Base-by-base conservation (phyloP, 106 monocot genomes). In the Cymbidium sinense region DNA sequence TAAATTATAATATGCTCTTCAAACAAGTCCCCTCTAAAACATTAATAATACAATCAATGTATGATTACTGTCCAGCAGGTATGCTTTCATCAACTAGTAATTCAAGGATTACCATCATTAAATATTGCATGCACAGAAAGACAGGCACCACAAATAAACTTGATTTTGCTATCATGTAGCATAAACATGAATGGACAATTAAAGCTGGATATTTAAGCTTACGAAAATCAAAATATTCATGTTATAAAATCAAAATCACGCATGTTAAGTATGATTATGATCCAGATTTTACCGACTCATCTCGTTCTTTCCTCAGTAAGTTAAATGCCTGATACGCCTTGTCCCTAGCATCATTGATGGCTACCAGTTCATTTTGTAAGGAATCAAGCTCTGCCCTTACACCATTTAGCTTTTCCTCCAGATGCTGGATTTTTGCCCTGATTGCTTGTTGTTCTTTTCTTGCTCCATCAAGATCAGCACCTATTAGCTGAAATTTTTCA, bases 361-460 rank as follows among this genome's bases (percentile, higher is more conserved):
- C 50, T 35, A 54, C 64, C 36, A 94, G 77, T 64, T 94, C 82
- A 39, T 80, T 85, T 70, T 92, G 80, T 79, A 98, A 81, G 34
- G 86, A 78, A 52, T 64, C 76, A 27, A 98, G 88, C n/a, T 83
- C 91, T 19, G 75, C 77, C 44, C 86, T 81, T 39, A 87, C 82
- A 47, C 36, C 78, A 58, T 88, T 87, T 72, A 92, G 70, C 72
- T 86, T 65, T 33, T 92, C 90, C 85, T 94, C 92, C 47, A 98
- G 76, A 20, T 77, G 84, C 43, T 87, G 86, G 36, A 98, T 98
- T 70, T 87, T 83, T 54, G 62, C 43, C 62, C 85, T 78, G n/a
- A 94, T 75, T 72, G 75, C 84, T 51, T 90, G 83, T 78, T 89
- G 75, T 77, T 98, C 98, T 79, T 94, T 98, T 82, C 76, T 88